Conservation (phyloP, 805 yeast genomes). For the Wickerhamomyces silvicola region DNA sequence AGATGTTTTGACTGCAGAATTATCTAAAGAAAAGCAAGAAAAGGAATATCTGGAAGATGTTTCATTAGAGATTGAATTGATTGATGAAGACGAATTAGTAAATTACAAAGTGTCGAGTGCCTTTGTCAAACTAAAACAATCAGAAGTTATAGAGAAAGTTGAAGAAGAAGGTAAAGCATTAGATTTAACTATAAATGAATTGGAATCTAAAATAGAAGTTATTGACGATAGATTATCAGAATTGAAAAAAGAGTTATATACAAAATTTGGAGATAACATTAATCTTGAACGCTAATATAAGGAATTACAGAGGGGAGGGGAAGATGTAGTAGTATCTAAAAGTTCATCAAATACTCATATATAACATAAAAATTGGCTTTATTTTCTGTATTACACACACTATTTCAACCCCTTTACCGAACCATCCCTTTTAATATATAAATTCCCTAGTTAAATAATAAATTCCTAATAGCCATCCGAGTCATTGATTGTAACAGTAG, state of each 20-base stretch:
- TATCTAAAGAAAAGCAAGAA: constrained; percentile 50
- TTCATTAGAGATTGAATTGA: constrained; percentile 73
- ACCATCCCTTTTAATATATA: too few relatives aligned
- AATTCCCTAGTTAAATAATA: too few relatives aligned
- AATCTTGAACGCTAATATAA: constrained; percentile 60
- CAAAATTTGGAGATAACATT: constrained; percentile 84
- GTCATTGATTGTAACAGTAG: constrained; percentile 27
- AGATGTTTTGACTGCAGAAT: constrained; percentile 46
- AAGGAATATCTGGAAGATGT: constrained; percentile 88
- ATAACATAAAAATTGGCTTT: neutral
- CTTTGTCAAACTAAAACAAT: constrained; percentile 64
- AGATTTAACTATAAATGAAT: constrained; percentile 39
- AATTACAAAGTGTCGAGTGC: constrained; percentile 78
- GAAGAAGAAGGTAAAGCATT: constrained; percentile 55
- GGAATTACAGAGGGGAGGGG: neutral
- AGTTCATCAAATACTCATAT: neutral
- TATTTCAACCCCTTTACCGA: too few relatives aligned
- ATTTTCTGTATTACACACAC: too few relatives aligned
- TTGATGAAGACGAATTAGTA: constrained; percentile 68
- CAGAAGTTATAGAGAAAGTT: constrained; percentile 58
- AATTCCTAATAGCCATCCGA: too few relatives aligned
- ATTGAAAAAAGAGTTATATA: constrained; percentile 72
- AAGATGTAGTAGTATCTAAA: neutral
- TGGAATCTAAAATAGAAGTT: constrained; percentile 41
- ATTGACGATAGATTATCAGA: constrained; percentile 48